Percentiles rank a stretch among this genome's conserved stretches.
Conservation (phyloP, 2,329 filamentous ascomycete genomes). For the Coniochaeta sp. region DNA sequence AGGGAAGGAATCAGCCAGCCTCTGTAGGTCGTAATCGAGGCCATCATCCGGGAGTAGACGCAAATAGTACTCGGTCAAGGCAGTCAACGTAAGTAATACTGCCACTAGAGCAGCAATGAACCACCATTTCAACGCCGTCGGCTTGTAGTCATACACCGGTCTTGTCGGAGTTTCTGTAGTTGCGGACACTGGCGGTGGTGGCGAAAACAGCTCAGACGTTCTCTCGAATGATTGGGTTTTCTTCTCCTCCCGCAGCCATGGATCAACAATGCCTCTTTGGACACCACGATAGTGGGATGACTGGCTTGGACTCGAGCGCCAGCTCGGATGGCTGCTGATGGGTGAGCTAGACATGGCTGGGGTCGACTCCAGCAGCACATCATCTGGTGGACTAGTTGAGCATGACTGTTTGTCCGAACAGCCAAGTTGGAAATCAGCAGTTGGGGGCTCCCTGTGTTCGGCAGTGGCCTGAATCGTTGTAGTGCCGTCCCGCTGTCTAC, state of each 20-base stretch:
- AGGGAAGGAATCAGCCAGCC: neutral
- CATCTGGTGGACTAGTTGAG: neutral
- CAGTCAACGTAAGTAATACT: neutral
- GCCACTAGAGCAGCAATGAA: neutral
- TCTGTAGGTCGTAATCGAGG: neutral
- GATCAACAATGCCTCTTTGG: neutral
- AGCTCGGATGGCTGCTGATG: neutral
- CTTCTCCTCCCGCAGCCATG: neutral
- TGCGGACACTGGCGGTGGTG: neutral
- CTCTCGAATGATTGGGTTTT: neutral
- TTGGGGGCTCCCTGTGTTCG: neutral
- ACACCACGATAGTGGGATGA: neutral
- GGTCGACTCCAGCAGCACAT: neutral
- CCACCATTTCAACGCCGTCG: conserved; percentile 2
- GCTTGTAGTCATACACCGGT: conserved; percentile 1
- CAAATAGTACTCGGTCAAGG: conserved; percentile 8
- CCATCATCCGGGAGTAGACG: neutral
- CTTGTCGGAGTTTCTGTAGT: neutral
- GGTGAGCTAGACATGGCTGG: neutral
- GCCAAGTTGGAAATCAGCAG: neutral
- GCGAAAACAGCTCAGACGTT: neutral
- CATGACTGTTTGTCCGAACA: neutral
- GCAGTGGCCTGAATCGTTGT: neutral
- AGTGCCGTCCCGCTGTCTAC: neutral
- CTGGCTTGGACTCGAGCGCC: neutral